A percentile compares a stretch with the other conserved stretches of the same genome.
Evolutionary conservation across 768 basidiomycete species (phyloP).

Genomic region (Cystobasidium tubakii): DNA sequence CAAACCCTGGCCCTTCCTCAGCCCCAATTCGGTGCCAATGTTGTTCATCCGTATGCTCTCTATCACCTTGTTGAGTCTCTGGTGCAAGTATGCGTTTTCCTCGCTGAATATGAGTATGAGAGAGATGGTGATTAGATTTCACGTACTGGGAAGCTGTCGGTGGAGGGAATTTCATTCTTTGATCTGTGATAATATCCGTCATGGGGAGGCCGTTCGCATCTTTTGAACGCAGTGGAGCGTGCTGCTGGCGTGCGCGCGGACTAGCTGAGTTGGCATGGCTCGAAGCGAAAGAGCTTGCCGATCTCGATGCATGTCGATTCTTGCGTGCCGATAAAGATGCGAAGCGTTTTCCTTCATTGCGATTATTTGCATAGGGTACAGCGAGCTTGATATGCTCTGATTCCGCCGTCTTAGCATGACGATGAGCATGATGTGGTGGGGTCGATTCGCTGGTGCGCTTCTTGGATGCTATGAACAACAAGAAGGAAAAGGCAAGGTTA

Average conservation of each 20-base stretch:
- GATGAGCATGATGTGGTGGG: too few species aligned
- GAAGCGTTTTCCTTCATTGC: neutral
- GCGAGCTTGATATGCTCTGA: too few species aligned
- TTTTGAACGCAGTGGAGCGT: neutral
- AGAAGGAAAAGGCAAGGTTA: too few species aligned
- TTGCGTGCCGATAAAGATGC: neutral
- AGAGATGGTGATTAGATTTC: neutral
- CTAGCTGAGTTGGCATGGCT: neutral
- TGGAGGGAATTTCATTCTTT: neutral
- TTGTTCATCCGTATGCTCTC: too few species aligned
- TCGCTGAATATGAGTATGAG: neutral
- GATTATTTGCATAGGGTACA: neutral
- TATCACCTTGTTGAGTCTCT: too few species aligned
- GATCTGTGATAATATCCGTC: neutral
- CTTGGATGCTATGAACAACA: too few species aligned
- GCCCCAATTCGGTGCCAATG: too few species aligned
- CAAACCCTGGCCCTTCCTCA: too few species aligned
- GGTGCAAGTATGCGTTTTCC: neutral
- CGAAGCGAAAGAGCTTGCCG: neutral
- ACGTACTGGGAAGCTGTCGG: neutral
- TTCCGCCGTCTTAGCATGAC: too few species aligned
- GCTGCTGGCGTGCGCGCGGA: neutral
- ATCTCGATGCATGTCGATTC: neutral
- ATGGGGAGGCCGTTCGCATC: neutral
- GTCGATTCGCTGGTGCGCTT: too few species aligned